phyloP scores from a whole-genome alignment of 805 yeast genomes.

The Metschnikowia picachoensis region DNA sequence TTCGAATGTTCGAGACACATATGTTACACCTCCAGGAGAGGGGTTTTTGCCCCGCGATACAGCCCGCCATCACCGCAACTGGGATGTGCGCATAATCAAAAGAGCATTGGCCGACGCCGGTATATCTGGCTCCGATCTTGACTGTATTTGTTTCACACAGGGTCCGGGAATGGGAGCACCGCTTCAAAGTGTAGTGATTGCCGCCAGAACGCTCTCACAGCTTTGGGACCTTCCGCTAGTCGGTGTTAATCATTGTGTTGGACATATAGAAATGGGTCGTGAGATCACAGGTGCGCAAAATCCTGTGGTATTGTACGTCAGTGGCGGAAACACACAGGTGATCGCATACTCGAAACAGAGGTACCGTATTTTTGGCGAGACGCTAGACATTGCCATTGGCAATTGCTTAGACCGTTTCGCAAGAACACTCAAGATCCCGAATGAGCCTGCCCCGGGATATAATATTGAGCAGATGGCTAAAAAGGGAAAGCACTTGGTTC shows the following conservation, averaged over 20 bases:
- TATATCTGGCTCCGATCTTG: slow-evolving; percentile 49
- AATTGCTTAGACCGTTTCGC: slow-evolving; percentile 97
- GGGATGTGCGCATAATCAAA: slow-evolving; percentile 80
- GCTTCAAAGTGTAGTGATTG: slow-evolving; percentile 83
- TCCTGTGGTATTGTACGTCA: slow-evolving; percentile 94
- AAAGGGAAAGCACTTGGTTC: slow-evolving; percentile 57
- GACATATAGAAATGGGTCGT: slow-evolving; percentile 98
- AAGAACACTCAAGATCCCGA: slow-evolving; percentile 79
- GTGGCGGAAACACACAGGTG: slow-evolving; percentile 98
- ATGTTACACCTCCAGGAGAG: slow-evolving; percentile 95
- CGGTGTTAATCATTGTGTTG: slow-evolving; percentile 96
- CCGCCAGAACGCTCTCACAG: slow-evolving; percentile 81
- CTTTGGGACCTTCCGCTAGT: slow-evolving; percentile 81
- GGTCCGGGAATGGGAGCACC: slow-evolving; percentile 99
- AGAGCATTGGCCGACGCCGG: slow-evolving; percentile 61
- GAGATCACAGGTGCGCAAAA: slow-evolving; percentile 97
- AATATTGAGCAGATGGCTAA: slow-evolving; percentile 94
- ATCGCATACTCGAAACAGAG: slow-evolving; percentile 93
- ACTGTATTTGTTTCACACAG: slow-evolving; percentile 88
- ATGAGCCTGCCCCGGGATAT: slow-evolving; percentile 96
- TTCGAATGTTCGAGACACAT: slow-evolving; percentile 92
- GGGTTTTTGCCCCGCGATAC: slow-evolving; percentile 96
- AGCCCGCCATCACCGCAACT: slow-evolving; percentile 92
- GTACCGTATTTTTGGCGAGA: slow-evolving; percentile 98
- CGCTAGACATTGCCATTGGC: slow-evolving; percentile 95